Base-by-base conservation (phyloP, 2,329 filamentous ascomycete species). In the Pezicula radicicola region DNA sequence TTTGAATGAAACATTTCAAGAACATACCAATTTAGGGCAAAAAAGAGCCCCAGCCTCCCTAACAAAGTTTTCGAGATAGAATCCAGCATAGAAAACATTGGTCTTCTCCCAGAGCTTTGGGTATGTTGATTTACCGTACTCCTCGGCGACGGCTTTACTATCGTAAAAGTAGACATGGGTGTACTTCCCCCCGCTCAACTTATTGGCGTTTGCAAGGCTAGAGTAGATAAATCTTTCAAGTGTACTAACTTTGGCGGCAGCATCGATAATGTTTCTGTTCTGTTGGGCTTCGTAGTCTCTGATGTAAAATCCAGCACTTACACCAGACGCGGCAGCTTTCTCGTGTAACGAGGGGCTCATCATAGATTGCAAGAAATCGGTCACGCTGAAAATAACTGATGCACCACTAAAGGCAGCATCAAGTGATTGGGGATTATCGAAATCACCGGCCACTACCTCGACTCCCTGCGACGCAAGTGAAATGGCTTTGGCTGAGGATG, bases 201-300 rank as follows among this genome's bases (percentile, higher is more conserved):
- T 72, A 6, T 54, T 63, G 3, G 63, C 61, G 39, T 72, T 57
- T 1, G 66, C 60, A 0, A 77, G 55, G 1, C 68, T 64, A 1
- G 73, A 76, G 9, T 72, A 61, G 4, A 77, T 53, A 41, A 76
- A 67, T 2, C 68, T 61, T 27, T 74, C 66, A 0, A 75, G 55
- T 0, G 58, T 63, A 0, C 48, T 43, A 1, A 72, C 46, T 8
- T 61, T 58, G 0, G 67, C 64, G 1, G 67, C 71, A 2, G 65
- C 67, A 42, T 71, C 66, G 5, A 68, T 64, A 6, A 69, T 62
- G 28, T 68, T 68, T 49, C 61, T 67, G 2, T 66, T 57, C 44
- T 73, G 69, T 46, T 65, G 62, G 6, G 60, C 54, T 48, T 73
- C 71, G 19, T 61, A 52, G 12, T 65, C 55, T 21, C 33, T 47